A percentile compares a stretch with the other conserved stretches of the same genome.
phyloP scores from a whole-genome alignment of 2,329 filamentous ascomycete genomes.

The Catunica adiposa region DNA sequence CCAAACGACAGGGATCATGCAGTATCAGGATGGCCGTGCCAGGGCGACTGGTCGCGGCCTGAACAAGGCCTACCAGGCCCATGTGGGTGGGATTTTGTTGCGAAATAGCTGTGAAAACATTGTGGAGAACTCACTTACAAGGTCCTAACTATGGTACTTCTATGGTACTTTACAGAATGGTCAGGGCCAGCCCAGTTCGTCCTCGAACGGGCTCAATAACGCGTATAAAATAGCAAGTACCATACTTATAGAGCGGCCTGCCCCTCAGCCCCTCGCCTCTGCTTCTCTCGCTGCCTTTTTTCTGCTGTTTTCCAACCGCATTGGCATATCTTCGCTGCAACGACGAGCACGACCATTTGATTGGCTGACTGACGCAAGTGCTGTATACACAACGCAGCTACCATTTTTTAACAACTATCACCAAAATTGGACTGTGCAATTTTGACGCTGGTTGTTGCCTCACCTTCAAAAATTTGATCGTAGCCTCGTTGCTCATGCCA shows the following conservation, averaged over 20 bases:
- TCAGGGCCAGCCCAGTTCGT: not conserved
- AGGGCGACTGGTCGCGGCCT: not conserved
- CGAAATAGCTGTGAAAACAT: not conserved
- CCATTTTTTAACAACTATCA: slow-evolving; percentile 1
- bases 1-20: slow-evolving; percentile 6
- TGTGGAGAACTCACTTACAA: not conserved
- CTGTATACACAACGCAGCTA: slow-evolving; percentile 1
- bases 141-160: slow-evolving; percentile 8
- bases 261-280: slow-evolving; percentile 22
- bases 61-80: not conserved
- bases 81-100: slow-evolving; percentile 1
- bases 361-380: slow-evolving; percentile 1
- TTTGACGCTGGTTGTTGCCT: slow-evolving; percentile 1
- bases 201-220: slow-evolving; percentile 14
- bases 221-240: slow-evolving; percentile 31
- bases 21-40: not conserved
- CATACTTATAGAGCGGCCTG: slow-evolving; percentile 29
- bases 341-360: not conserved
- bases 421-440: slow-evolving; percentile 2
- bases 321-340: slow-evolving; percentile 3
- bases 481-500: slow-evolving; percentile 5
- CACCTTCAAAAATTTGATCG: not conserved
- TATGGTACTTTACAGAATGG: slow-evolving; percentile 6
- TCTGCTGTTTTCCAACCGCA: slow-evolving; percentile 9
- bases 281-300: slow-evolving; percentile 14